Conservation (phyloP, 1,284 basidiomycete species). For the Apiotrichum akiyoshidainum region DNA sequence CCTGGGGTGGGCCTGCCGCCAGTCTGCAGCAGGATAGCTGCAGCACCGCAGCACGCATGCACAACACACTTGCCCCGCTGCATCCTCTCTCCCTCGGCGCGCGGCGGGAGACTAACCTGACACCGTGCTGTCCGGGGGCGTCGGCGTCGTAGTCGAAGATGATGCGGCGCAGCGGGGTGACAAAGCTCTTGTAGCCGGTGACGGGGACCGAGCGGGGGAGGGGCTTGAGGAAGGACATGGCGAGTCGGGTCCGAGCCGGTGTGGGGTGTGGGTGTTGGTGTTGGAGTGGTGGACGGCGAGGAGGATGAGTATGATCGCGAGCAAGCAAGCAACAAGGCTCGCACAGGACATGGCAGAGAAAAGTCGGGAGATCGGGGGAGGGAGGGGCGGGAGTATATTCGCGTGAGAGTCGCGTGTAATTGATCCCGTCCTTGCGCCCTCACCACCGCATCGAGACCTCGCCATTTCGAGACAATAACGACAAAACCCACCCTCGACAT, state of each 20-base stretch:
- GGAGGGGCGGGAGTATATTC: background rate
- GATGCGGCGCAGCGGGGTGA: constrained; percentile 45
- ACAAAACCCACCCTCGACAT: background rate
- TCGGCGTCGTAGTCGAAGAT: constrained; percentile 48
- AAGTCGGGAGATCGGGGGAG: background rate
- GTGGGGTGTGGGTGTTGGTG: background rate
- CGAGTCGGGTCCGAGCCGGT: background rate
- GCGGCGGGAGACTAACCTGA: constrained; percentile 34
- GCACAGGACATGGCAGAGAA: background rate
- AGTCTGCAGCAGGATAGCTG: too few relatives aligned
- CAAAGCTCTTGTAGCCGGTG: constrained; percentile 46
- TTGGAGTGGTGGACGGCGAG: background rate
- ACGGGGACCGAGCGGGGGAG: constrained; percentile 36
- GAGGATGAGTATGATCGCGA: background rate
- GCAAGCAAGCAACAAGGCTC: too few relatives aligned
- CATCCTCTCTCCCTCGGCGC: too few relatives aligned
- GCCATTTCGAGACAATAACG: too few relatives aligned
- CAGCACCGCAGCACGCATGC: too few relatives aligned
- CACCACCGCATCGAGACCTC: too few relatives aligned
- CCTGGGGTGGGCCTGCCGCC: too few relatives aligned
- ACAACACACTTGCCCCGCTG: background rate
- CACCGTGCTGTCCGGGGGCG: constrained; percentile 38
- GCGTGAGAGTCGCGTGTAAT: background rate
- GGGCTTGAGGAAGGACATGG: background rate
- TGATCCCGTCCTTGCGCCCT: background rate